These are phyloP conservation scores for Piper longum DNA, from an alignment of 164 flowering plant genomes.

Conservation along the genomic window DNA sequence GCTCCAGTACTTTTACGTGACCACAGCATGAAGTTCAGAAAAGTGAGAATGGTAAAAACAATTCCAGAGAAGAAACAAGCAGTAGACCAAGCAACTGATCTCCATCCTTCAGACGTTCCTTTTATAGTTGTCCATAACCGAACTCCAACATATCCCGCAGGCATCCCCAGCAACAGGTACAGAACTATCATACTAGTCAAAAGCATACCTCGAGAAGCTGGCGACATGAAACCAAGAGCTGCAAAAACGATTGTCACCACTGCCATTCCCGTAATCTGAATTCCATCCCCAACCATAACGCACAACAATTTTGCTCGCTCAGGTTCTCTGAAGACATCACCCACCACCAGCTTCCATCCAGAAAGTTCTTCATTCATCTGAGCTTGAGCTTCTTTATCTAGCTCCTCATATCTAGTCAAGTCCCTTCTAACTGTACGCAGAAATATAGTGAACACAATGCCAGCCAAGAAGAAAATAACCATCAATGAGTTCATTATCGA, in stretches of 20 bases:
- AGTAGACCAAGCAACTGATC: slow-evolving; percentile 18
- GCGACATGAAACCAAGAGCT: slow-evolving; percentile 27
- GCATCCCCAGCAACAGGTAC: slow-evolving; percentile 23
- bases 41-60: slow-evolving; percentile 15
- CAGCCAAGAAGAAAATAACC: slow-evolving; percentile 41
- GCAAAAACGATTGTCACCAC: slow-evolving; percentile 25
- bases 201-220: slow-evolving; percentile 26
- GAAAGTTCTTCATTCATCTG: slow-evolving; percentile 62
- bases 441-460: slow-evolving; percentile 40
- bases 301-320: slow-evolving; percentile 16
- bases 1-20: slow-evolving; percentile 27
- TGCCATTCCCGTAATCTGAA: slow-evolving; percentile 27
- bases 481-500: slow-evolving; percentile 38
- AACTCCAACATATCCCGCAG: slow-evolving; percentile 21
- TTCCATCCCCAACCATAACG: slow-evolving; percentile 25
- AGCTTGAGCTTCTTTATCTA: slow-evolving; percentile 55
- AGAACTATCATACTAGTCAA: slow-evolving; percentile 23
- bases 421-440: slow-evolving; percentile 26
- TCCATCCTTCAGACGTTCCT: slow-evolving; percentile 23
- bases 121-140: slow-evolving; percentile 22
- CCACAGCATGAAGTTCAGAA: slow-evolving; percentile 24
- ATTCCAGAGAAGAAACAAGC: slow-evolving; percentile 27
- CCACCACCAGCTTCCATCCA: slow-evolving; percentile 58
- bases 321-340: slow-evolving; percentile 52
- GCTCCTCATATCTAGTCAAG: slow-evolving; percentile 34